These are phyloP conservation scores for Fusarium mangiferae DNA, from an alignment of 2,329 filamentous ascomycete species.

Conservation along the genomic window DNA sequence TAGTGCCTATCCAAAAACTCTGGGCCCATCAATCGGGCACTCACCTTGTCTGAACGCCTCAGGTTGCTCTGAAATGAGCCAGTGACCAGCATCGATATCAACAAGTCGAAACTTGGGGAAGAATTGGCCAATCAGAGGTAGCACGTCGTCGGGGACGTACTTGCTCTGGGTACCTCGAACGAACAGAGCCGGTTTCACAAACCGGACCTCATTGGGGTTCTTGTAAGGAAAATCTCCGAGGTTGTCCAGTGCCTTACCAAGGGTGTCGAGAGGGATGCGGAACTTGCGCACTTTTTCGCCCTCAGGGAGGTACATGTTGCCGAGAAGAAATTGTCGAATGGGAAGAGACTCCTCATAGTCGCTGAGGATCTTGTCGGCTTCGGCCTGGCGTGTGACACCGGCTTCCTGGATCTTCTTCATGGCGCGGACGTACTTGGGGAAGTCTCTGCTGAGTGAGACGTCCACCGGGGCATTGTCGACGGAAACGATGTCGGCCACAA, in stretches of 20 bases:
- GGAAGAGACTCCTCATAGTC: constrained; percentile 77
- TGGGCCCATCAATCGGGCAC: constrained; percentile 27
- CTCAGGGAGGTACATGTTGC: constrained; percentile 75
- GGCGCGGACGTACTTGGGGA: constrained; percentile 81
- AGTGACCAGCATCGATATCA: constrained; percentile 84
- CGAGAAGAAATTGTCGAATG: constrained; percentile 91
- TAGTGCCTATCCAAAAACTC: background rate
- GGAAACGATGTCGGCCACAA: constrained; percentile 77
- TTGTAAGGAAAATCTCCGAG: constrained; percentile 92
- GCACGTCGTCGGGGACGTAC: constrained; percentile 82
- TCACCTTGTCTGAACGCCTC: constrained; percentile 79
- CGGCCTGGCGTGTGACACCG: constrained; percentile 73
- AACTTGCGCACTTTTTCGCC: constrained; percentile 72
- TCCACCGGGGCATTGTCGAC: constrained; percentile 95
- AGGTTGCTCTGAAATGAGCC: constrained; percentile 90
- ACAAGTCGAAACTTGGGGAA: constrained; percentile 80
- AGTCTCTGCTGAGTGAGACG: constrained; percentile 77
- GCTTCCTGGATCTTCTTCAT: constrained; percentile 85
- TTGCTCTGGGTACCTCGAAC: constrained; percentile 80
- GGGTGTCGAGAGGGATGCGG: constrained; percentile 78
- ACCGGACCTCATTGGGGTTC: constrained; percentile 73
- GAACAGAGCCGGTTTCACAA: constrained; percentile 82
- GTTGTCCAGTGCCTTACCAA: constrained; percentile 74
- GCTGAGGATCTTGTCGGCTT: constrained; percentile 82
- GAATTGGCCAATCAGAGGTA: constrained; percentile 83